A percentile compares a stretch with the other conserved stretches of the same genome.
These are phyloP conservation scores for Clitopilus passeckerianus DNA, from an alignment of 768 basidiomycete species.

Conservation along the genomic window DNA sequence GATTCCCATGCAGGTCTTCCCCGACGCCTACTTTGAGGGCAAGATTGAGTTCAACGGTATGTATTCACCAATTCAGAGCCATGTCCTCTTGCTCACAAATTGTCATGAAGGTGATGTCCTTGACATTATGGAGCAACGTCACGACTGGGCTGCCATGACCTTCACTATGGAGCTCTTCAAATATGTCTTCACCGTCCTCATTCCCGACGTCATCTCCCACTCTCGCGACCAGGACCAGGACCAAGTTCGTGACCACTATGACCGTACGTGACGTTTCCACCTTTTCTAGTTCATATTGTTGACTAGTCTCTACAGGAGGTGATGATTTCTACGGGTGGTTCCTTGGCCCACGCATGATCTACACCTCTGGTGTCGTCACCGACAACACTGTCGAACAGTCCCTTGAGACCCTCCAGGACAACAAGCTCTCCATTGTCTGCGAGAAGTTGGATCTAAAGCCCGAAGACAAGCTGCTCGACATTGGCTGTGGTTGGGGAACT, in stretches of 20 bases:
- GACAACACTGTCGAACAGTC: slow-evolving; percentile 71
- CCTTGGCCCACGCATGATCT: slow-evolving; percentile 94
- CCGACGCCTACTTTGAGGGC: slow-evolving; percentile 95
- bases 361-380: slow-evolving; percentile 87
- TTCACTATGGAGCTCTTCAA: slow-evolving; percentile 91
- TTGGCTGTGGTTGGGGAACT: slow-evolving; percentile 97
- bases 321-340: slow-evolving; percentile 98
- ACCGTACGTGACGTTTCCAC: slow-evolving; percentile 49
- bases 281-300: slow-evolving; percentile 4
- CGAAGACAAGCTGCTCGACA: slow-evolving; percentile 79
- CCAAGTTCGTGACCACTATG: slow-evolving; percentile 94
- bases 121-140: slow-evolving; percentile 89
- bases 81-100: slow-evolving; percentile 1
- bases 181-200: slow-evolving; percentile 82
- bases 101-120: slow-evolving; percentile 74
- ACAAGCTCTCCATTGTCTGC: slow-evolving; percentile 94
- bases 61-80: slow-evolving; percentile 13
- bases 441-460: slow-evolving; percentile 88
- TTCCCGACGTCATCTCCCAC: slow-evolving; percentile 94
- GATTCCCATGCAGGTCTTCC: slow-evolving; percentile 96
- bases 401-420: slow-evolving; percentile 94
- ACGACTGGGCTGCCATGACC: slow-evolving; percentile 92
- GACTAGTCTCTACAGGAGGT: slow-evolving; percentile 47
- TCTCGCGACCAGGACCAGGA: slow-evolving; percentile 90
- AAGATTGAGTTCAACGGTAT: slow-evolving; percentile 95